Conservation (phyloP, 129 eudicot species). For the Tanacetum coccineum region DNA sequence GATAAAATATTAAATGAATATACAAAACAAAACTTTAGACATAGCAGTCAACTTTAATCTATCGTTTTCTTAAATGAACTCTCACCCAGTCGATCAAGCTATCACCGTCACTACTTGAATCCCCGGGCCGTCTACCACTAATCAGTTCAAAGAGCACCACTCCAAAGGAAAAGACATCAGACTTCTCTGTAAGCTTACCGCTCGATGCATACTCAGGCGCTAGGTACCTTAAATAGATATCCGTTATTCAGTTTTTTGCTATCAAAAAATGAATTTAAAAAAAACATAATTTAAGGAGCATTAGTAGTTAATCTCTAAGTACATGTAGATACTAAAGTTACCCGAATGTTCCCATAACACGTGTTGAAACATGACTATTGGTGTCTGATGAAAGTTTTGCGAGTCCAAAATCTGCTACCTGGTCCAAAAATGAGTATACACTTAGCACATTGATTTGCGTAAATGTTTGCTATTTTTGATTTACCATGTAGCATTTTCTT, state of each 20-base stretch:
- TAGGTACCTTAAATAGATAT: background rate
- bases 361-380: background rate
- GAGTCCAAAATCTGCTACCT: slow-evolving; percentile 1
- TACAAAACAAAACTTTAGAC: too few relatives aligned
- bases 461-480: background rate
- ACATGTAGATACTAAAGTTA: background rate
- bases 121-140: background rate
- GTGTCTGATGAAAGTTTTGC: background rate
- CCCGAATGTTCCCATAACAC: slow-evolving; percentile 2
- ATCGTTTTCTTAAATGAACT: too few relatives aligned
- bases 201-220: background rate
- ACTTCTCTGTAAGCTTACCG: background rate
- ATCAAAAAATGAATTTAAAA: background rate
- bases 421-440: background rate
- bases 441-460: background rate
- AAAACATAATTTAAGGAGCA: background rate
- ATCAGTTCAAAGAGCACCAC: background rate
- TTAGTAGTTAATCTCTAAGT: background rate
- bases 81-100: background rate
- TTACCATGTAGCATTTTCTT: too few relatives aligned
- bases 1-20: background rate
- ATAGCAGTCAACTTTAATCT: too few relatives aligned
- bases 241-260: too few relatives aligned
- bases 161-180: background rate
- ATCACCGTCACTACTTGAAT: background rate